Evolutionary conservation across 345 rosid species (phyloP).

Genomic region (Microcos paniculata): DNA sequence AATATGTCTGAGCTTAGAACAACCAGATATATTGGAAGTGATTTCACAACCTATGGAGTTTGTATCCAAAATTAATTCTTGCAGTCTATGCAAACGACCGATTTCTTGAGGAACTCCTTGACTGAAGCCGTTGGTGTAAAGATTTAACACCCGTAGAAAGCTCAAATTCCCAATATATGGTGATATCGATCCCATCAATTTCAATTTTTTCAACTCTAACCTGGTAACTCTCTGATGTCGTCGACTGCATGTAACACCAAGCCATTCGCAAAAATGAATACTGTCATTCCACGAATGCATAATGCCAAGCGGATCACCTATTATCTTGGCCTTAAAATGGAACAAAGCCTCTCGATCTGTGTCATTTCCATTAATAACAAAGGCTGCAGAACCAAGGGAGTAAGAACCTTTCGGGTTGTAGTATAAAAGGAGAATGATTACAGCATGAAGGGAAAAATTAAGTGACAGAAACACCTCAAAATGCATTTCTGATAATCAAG

Average conservation of each 20-base stretch:
- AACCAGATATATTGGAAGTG: neutral
- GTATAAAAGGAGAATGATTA: neutral
- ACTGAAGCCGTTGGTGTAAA: too few relatives aligned
- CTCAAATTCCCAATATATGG: too few relatives aligned
- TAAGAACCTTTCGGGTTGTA: neutral
- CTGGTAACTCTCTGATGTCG: too few relatives aligned
- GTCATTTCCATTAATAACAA: neutral
- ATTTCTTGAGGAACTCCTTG: too few relatives aligned
- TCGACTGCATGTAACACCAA: too few relatives aligned
- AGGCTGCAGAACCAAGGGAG: neutral
- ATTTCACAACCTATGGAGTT: neutral
- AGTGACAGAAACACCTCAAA: too few relatives aligned
- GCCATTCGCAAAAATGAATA: conserved; percentile 23
- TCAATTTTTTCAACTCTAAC: too few relatives aligned
- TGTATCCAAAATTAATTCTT: neutral
- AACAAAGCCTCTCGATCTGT: conserved; percentile 7
- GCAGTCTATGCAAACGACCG: neutral
- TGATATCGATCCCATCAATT: too few relatives aligned
- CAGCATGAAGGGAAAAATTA: neutral
- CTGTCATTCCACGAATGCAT: conserved; percentile 31
- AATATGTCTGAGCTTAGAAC: neutral
- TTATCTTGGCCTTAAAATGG: conserved; percentile 3
- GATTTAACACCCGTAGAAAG: too few relatives aligned
- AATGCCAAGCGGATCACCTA: neutral
- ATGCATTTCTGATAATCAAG: too few relatives aligned